Conservation (phyloP, 192 early-diverging fungal genomes). For the Backusella tuberculispora region DNA sequence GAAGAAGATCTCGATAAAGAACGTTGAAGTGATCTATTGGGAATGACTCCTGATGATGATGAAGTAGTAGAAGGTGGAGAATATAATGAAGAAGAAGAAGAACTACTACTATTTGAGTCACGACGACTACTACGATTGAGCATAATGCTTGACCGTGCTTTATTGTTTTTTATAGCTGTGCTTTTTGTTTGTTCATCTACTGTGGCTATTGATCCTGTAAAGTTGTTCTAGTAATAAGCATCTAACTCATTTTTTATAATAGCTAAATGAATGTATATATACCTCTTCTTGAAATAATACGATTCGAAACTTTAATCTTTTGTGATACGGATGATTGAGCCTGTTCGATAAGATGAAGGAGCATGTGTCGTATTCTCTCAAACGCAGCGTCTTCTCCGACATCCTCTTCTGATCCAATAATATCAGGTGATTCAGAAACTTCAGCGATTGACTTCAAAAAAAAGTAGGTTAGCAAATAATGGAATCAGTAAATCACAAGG, state of each 20-base stretch:
- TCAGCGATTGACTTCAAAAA: conserved; percentile 7
- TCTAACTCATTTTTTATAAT: not conserved
- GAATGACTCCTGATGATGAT: not conserved
- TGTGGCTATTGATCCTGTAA: not conserved
- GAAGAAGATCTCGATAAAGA: conserved; percentile 20
- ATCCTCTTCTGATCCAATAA: conserved; percentile 15
- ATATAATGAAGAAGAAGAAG: not conserved
- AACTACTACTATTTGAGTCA: not conserved
- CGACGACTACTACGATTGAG: not conserved
- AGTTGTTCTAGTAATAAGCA: not conserved
- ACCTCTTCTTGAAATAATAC: conserved; percentile 1
- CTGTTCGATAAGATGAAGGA: conserved; percentile 27
- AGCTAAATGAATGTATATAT: not conserved
- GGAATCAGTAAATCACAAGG: no score
- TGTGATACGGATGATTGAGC: conserved; percentile 26
- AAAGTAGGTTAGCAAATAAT: not conserved
- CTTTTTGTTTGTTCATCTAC: not conserved
- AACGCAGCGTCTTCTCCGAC: conserved; percentile 27
- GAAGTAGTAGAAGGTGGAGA: not conserved
- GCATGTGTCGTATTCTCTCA: conserved; percentile 24
- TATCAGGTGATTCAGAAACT: conserved; percentile 22
- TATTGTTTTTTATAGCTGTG: conserved; percentile 4
- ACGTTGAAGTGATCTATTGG: conserved; percentile 13
- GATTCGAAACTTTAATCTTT: conserved; percentile 20
- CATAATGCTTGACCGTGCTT: conserved; percentile 5